Evolutionary conservation across 179 eudicot species (phyloP).

Genomic region (Beta corolliflora): DNA sequence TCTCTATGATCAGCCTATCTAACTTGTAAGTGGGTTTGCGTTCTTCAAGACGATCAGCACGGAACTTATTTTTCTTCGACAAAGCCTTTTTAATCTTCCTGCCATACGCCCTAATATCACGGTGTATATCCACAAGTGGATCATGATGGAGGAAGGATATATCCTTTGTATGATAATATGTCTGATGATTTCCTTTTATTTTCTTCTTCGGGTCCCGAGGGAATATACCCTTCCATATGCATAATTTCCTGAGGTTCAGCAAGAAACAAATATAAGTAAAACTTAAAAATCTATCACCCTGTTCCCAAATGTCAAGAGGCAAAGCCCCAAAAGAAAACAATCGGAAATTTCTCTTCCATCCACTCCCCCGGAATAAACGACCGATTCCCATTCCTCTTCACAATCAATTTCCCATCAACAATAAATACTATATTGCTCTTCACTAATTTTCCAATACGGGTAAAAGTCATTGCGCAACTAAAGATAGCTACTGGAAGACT

Average conservation of each 20-base stretch:
- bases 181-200: slow-evolving; percentile 92
- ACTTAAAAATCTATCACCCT: neutral
- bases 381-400: too few relatives aligned
- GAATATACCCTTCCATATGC: slow-evolving; percentile 84
- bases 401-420: too few relatives aligned
- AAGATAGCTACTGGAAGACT: neutral
- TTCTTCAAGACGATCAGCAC: slow-evolving; percentile 64
- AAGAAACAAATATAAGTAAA: neutral
- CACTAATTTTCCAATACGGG: neutral
- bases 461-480: neutral
- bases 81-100: slow-evolving; percentile 74
- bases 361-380: too few relatives aligned
- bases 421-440: too few relatives aligned
- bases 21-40: slow-evolving; percentile 64
- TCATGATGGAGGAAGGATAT: slow-evolving; percentile 74
- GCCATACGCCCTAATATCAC: slow-evolving; percentile 71
- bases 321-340: neutral
- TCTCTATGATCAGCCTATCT: slow-evolving; percentile 75
- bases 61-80: slow-evolving; percentile 73
- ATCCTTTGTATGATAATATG: slow-evolving; percentile 90
- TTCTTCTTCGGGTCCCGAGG: slow-evolving; percentile 98
- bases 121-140: slow-evolving; percentile 68
- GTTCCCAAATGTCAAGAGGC: neutral
- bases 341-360: neutral
- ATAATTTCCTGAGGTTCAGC: slow-evolving; percentile 56